Percentiles rank a stretch among this genome's conserved stretches.
phyloP scores from a whole-genome alignment of 768 basidiomycete genomes.

The Naganishia onofrii region DNA sequence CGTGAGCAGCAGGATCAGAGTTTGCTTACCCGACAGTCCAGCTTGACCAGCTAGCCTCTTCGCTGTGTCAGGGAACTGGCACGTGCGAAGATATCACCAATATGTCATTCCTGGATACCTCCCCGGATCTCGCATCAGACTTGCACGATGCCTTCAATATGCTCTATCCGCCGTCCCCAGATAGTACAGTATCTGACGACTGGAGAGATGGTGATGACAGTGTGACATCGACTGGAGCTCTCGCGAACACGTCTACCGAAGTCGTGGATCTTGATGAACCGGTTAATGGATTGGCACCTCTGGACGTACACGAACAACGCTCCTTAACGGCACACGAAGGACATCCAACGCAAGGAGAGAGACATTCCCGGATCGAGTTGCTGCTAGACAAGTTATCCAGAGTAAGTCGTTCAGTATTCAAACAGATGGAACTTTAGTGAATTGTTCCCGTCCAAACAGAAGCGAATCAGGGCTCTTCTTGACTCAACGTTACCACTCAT shows the following conservation, averaged over 20 bases:
- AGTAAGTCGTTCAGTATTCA: neutral
- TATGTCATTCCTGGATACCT: constrained; percentile 15
- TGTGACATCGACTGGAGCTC: neutral
- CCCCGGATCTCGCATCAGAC: constrained; percentile 16
- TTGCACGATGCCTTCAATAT: constrained; percentile 17
- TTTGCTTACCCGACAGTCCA: neutral
- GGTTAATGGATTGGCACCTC: neutral
- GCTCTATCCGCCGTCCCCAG: constrained; percentile 10
- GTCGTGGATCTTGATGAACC: constrained; percentile 3
- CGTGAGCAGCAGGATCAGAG: neutral
- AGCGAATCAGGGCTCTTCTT: constrained; percentile 15
- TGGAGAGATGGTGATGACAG: neutral
- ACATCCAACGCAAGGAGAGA: neutral
- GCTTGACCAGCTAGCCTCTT: neutral
- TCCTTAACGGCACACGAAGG: neutral
- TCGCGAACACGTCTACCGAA: neutral
- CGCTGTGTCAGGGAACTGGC: neutral
- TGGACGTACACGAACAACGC: neutral
- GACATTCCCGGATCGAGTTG: neutral
- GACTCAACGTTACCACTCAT: constrained; percentile 11
- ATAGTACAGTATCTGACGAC: neutral
- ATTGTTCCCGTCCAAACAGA: neutral
- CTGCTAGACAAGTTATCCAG: constrained; percentile 1
- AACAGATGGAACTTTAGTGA: neutral
- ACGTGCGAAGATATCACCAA: neutral